Base-by-base conservation (phyloP, 352 stramenopile genomes). In the Saprolegnia diclina region DNA sequence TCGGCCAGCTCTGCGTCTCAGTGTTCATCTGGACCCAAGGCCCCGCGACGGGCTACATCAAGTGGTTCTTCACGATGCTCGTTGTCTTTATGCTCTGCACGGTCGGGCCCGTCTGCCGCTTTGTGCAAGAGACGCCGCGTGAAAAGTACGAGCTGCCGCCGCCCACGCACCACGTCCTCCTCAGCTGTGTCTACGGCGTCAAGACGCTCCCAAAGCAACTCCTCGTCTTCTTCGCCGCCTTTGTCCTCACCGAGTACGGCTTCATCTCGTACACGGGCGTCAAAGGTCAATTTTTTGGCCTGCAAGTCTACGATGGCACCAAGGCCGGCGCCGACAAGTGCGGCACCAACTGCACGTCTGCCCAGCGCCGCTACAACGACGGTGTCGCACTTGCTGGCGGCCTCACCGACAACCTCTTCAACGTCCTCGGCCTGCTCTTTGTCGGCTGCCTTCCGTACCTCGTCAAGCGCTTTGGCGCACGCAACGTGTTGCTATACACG, bases 21-120 rank as follows among this genome's bases (percentile, higher is more conserved):
- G 76, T 74, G 0, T 92, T 90, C 73, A 92, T 92, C 50, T 82
- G 89, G 65, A 64, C 77, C 45, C 88, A 89, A 35, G 80, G 83
- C 44, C 79, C 82, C 11, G 79, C 79, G 0, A 78, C 90, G 56
- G 46, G 85, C 18, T 88, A 83, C 46, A 71, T 90, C 26, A 80
- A 72, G 37, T 89, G 77, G 75, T 90, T 91, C 68, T 77, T 91
- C 19, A 80, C 77, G 5, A 87, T 91, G 79, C 76, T 92, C 21
- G 88, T 79, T 7, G 65, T 79, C 22, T 82, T 81, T 9, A 91
- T 92, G 80, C 29, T 88, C 21, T 62, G 72, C 55, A 89, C 77
- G 0, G 83, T 92, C 0, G 73, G 79, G 16, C 67, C 72, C n/a
- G 80, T 91, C 16, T 92, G 82, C 45, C 32, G 78, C n/a, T 86